phyloP scores from a whole-genome alignment of 441 rosid species.

The Rhodomyrtus psidioides region DNA sequence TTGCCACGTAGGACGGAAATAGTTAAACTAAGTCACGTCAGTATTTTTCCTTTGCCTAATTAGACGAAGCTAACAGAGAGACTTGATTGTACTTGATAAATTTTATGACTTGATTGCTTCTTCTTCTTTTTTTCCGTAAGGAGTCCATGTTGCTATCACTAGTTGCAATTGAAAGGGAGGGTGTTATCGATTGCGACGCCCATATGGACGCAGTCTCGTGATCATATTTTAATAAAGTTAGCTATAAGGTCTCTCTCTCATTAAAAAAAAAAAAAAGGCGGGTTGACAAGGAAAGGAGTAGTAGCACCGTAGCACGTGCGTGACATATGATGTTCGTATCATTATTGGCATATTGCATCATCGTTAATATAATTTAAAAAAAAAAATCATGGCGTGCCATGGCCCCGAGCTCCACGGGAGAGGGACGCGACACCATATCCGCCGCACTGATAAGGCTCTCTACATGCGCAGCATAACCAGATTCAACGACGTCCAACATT shows the following conservation, averaged over 20 bases:
- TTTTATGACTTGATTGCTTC: neutral
- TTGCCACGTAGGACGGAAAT: neutral
- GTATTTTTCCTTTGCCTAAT: neutral
- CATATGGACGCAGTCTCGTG: neutral
- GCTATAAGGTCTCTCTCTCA: neutral
- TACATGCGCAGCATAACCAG: neutral
- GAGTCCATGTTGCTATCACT: neutral
- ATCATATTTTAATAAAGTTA: neutral
- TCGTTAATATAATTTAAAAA: neutral
- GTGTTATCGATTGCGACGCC: neutral
- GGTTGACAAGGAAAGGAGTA: neutral
- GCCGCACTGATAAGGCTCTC: neutral
- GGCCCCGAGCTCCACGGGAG: neutral
- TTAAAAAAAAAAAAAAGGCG: neutral
- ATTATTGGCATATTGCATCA: neutral
- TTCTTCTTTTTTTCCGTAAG: too few species aligned
- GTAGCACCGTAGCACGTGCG: neutral
- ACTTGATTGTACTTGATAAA: neutral
- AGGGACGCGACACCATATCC: neutral
- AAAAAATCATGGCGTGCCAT: neutral
- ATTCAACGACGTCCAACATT: neutral
- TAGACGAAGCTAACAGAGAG: fast-evolving
- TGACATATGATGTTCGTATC: neutral
- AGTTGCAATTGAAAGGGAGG: neutral
- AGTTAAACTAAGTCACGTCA: neutral